Evolutionary conservation across 83 land plant species (phyloP), one percentile per base, ranked within the genome.

Genomic region (Picea abies): DNA sequence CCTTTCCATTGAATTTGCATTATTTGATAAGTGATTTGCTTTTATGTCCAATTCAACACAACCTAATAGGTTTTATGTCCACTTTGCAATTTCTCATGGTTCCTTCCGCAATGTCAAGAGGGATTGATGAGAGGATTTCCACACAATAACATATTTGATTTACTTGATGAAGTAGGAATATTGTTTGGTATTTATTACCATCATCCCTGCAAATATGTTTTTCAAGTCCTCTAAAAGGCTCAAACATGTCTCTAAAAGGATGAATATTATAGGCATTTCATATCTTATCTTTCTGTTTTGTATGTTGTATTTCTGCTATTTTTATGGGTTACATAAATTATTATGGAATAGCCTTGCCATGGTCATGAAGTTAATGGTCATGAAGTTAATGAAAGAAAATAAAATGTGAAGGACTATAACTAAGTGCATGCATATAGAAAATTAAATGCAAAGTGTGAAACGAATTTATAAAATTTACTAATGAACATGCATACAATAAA

Each of bases 141-240:
- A 16, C 96, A 96, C 67, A 91, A 87, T 82, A 97, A 98, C 49
- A 97, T 97, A 81, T 96, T 95, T 79, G 99, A 97, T 62, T 94
- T 94, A 15, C 17, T 97, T n/a, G 98, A 93, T 25, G 98, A 97
- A 78, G 86, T 88, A 49, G 96, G 87, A n/a, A 83, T 97, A 14
- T 81, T 83, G n/a, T 95, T 95, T 69, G 99, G 99, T 39, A 92
- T 97, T 35, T 97, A 97, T 88, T 97, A 97, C 86, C 99, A 94
- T 92, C 76, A 92, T 97, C 61, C 99, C 99, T 6, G 93, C 99
- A 32, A 89, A 89, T 11, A 84, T 97, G 70, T 97, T 97, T 88
- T 94, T 87, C 89, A 83, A 81, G 77, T 91, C 86, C 86, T 81
- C 96, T 69, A 85, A 98, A 68, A 90, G 85, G 84, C 86, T 94